Evolutionary conservation across 2,329 filamentous ascomycete genomes (phyloP).

Genomic region (Epichloe gansuensis): DNA sequence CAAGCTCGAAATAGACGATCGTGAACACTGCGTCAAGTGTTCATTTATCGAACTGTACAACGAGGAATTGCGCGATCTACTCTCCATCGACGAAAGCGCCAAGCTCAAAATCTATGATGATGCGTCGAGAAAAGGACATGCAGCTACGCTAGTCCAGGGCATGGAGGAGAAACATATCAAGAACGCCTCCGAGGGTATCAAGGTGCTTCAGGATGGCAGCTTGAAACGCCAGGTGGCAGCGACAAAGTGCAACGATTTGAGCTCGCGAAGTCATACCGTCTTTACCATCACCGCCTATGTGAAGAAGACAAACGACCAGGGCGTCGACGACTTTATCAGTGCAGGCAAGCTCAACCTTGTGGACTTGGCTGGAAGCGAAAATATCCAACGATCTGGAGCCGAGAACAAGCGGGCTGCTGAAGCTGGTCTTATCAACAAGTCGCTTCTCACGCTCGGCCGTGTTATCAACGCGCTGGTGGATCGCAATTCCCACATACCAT

Average conservation of each 20-base stretch:
- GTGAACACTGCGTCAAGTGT: conserved; percentile 85
- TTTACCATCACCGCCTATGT: conserved; percentile 92
- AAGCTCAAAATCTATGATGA: conserved; percentile 97
- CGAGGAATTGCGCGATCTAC: conserved; percentile 84
- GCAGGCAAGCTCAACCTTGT: conserved; percentile 93
- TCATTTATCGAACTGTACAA: conserved; percentile 99
- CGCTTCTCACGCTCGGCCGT: conserved; percentile 80
- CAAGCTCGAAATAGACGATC: conserved; percentile 66
- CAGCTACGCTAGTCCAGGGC: conserved; percentile 80
- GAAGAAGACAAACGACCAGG: conserved; percentile 68
- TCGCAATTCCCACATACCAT: conserved; percentile 76
- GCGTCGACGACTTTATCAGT: conserved; percentile 80
- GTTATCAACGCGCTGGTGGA: conserved; percentile 98
- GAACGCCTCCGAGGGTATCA: conserved; percentile 72
- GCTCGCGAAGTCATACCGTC: conserved; percentile 91
- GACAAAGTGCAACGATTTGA: conserved; percentile 98
- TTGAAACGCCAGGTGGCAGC: conserved; percentile 95
- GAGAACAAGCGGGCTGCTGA: conserved; percentile 97
- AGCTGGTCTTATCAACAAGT: conserved; percentile 96
- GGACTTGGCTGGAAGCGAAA: conserved; percentile 93
- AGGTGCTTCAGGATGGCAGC: conserved; percentile 77
- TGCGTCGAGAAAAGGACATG: conserved; percentile 71
- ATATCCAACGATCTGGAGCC: conserved; percentile 90
- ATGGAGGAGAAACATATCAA: conserved; percentile 96
- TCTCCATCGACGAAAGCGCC: conserved; percentile 65